These are phyloP conservation scores for Musa beccarii DNA, from an alignment of 176 grass and related monocot genomes.

Conservation along the genomic window DNA sequence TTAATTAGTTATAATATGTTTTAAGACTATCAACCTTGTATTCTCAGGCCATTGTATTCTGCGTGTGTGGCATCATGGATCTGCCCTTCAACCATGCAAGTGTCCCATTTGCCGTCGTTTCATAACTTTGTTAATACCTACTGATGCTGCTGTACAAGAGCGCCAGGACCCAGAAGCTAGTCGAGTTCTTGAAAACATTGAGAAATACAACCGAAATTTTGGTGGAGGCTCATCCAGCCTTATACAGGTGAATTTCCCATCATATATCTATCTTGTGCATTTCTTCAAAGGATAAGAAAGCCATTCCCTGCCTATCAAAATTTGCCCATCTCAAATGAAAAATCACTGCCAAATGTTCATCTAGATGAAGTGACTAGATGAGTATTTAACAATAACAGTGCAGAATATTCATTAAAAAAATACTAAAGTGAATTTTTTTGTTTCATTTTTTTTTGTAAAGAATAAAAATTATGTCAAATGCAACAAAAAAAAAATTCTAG, in stretches of 20 bases:
- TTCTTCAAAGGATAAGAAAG: constrained; percentile 3
- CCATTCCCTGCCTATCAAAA: neutral
- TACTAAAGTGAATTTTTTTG: too few species aligned
- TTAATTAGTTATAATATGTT: neutral
- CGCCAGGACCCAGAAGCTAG: constrained; percentile 21
- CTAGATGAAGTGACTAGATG: neutral
- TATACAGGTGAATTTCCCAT: constrained; percentile 22
- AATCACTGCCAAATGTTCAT: neutral
- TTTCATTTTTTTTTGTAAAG: too few species aligned
- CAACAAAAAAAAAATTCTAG: too few species aligned
- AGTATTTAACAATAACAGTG: neutral
- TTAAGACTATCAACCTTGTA: constrained; percentile 50
- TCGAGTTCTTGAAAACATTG: constrained; percentile 14
- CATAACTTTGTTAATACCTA: constrained; percentile 35
- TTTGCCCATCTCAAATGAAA: neutral
- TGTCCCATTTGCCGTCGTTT: constrained; percentile 24
- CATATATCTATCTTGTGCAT: neutral
- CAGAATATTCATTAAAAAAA: too few species aligned
- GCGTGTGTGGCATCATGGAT: constrained; percentile 27
- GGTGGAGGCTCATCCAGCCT: constrained; percentile 20
- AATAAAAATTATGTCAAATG: too few species aligned
- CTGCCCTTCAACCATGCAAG: constrained; percentile 20
- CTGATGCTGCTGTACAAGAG: constrained; percentile 23
- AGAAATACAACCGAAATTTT: constrained; percentile 25
- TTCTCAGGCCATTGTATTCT: constrained; percentile 37